Evolutionary conservation across 495 filamentous ascomycete genomes (phyloP).

Genomic region (Annulohypoxylon moriforme): DNA sequence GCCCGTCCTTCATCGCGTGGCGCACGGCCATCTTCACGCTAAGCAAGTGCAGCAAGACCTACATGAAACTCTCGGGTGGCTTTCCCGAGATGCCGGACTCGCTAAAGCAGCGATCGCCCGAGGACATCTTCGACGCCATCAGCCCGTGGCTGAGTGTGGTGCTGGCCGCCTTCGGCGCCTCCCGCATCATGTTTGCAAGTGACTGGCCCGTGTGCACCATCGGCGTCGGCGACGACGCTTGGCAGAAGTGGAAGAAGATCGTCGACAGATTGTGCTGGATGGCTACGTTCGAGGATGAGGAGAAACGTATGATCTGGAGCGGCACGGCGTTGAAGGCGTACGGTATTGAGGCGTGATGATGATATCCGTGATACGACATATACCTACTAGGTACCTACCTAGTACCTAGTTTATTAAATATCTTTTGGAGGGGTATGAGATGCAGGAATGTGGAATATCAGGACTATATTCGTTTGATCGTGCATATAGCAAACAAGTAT

Average conservation of each 20-base stretch:
- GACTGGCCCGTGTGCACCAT: constrained; percentile 92
- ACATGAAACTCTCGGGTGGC: constrained; percentile 88
- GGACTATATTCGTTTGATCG: background rate
- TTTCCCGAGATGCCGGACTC: constrained; percentile 77
- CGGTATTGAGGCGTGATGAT: constrained; percentile 55
- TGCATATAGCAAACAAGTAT: background rate
- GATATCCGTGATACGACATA: background rate
- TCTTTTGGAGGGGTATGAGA: background rate
- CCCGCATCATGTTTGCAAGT: constrained; percentile 85
- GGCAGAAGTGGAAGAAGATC: constrained; percentile 68
- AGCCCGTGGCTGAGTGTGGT: constrained; percentile 74
- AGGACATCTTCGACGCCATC: constrained; percentile 60
- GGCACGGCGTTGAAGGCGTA: constrained; percentile 75
- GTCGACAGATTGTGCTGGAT: constrained; percentile 70
- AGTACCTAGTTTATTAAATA: background rate
- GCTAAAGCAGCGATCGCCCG: constrained; percentile 52
- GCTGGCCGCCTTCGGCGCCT: constrained; percentile 73
- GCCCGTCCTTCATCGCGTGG: constrained; percentile 68
- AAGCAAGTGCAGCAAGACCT: constrained; percentile 68
- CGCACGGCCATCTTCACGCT: constrained; percentile 67
- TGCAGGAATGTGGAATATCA: background rate
- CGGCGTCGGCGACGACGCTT: constrained; percentile 65
- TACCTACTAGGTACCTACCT: background rate
- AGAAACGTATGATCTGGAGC: constrained; percentile 74
- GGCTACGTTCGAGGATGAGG: constrained; percentile 64